phyloP scores from a whole-genome alignment of 495 filamentous ascomycete species.

The Penicillium desertorum region DNA sequence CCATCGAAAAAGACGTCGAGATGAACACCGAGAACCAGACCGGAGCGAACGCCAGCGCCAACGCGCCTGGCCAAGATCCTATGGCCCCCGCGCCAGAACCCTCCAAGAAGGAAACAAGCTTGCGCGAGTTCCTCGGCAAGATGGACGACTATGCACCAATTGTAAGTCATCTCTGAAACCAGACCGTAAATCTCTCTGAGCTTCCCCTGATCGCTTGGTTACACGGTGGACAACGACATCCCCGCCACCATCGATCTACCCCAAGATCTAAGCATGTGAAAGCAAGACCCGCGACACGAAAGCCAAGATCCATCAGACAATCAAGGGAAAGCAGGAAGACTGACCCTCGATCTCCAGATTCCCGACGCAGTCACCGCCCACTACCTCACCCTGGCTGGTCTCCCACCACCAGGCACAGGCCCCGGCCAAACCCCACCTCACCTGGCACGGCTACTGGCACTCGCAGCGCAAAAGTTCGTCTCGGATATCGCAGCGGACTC shows the following conservation, averaged over 20 bases:
- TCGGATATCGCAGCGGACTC: slow-evolving; percentile 96
- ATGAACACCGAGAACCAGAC: slow-evolving; percentile 33
- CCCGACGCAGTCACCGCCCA: slow-evolving; percentile 97
- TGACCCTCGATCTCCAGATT: slow-evolving; percentile 59
- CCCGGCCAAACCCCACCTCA: slow-evolving; percentile 81
- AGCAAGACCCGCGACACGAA: not conserved
- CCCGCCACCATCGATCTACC: not conserved
- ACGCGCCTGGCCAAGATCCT: slow-evolving; percentile 28
- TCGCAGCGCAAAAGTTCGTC: slow-evolving; percentile 97
- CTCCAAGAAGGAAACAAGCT: slow-evolving; percentile 82
- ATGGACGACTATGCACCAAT: slow-evolving; percentile 99
- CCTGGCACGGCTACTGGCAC: slow-evolving; percentile 87
- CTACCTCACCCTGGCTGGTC: slow-evolving; percentile 93
- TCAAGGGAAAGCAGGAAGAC: slow-evolving; percentile 11
- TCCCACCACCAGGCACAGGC: slow-evolving; percentile 78
- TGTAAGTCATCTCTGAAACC: slow-evolving; percentile 51
- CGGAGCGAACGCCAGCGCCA: slow-evolving; percentile 20
- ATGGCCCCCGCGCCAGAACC: slow-evolving; percentile 49
- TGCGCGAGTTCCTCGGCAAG: slow-evolving; percentile 87
- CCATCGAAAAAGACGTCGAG: slow-evolving; percentile 49
- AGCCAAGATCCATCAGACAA: not conserved
- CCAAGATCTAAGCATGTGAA: not conserved
- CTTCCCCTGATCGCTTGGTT: not conserved
- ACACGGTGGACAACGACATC: not conserved
- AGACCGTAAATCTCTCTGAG: not conserved